Evolutionary conservation across 2,329 filamentous ascomycete species (phyloP).

Genomic region (Dactylellina drechsleri): DNA sequence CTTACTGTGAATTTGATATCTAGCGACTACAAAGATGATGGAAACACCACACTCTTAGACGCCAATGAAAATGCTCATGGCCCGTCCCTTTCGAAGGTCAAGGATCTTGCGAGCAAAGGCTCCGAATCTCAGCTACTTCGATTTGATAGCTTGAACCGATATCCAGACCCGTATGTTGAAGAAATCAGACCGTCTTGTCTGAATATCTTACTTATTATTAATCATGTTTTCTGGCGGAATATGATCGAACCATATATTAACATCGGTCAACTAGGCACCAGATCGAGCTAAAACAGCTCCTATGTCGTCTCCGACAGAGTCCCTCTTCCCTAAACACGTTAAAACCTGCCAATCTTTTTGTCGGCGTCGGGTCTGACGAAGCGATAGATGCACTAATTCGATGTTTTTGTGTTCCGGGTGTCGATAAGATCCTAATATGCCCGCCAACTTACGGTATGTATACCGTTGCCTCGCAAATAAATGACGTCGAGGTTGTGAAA

Average conservation of each 20-base stretch:
- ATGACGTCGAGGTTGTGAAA: constrained; percentile 86
- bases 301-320: constrained; percentile 83
- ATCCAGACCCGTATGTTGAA: constrained; percentile 80
- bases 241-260: constrained; percentile 9
- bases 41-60: constrained; percentile 93
- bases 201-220: background rate
- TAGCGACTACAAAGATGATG: constrained; percentile 98
- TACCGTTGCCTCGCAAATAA: constrained; percentile 89
- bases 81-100: constrained; percentile 72
- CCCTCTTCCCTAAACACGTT: constrained; percentile 68
- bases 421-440: constrained; percentile 91
- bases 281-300: constrained; percentile 80
- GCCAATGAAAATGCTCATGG: constrained; percentile 98
- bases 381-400: constrained; percentile 93
- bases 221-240: background rate
- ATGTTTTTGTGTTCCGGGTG: constrained; percentile 88
- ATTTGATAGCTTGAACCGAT: constrained; percentile 85
- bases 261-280: constrained; percentile 73
- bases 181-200: background rate
- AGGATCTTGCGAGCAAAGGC: constrained; percentile 58
- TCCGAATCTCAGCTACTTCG: constrained; percentile 70
- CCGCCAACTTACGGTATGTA: constrained; percentile 99
- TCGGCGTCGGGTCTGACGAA: constrained; percentile 95
- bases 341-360: constrained; percentile 84
- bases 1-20: constrained; percentile 38